Evolutionary conservation across 208 protist species (phyloP).

Genomic region (Leishmania lainsoni): DNA sequence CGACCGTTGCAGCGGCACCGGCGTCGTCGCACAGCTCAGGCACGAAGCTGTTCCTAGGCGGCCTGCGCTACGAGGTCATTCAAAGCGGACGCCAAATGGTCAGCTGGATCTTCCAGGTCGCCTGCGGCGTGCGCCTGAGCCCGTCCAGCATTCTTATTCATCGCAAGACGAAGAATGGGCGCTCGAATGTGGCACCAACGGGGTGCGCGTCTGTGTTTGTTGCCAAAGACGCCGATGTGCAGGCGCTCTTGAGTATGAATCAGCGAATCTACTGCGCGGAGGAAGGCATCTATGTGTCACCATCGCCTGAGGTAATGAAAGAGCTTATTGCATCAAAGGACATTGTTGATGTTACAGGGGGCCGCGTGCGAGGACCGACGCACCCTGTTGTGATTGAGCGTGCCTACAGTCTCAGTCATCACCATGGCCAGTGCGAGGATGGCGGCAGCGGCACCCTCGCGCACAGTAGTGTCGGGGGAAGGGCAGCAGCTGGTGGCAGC

Average conservation of each 20-base stretch:
- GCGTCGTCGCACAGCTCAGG: constrained; percentile 23
- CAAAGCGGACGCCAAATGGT: constrained; percentile 68
- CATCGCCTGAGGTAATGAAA: constrained; percentile 53
- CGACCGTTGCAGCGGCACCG: neutral
- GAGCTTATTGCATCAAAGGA: constrained; percentile 48
- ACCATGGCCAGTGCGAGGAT: constrained; percentile 26
- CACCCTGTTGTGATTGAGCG: constrained; percentile 84
- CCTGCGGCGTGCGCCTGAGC: constrained; percentile 62
- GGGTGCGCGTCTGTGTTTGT: constrained; percentile 85
- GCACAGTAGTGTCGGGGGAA: neutral
- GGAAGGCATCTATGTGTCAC: constrained; percentile 68
- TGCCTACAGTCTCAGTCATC: constrained; percentile 54
- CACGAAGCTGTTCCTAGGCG: constrained; percentile 84
- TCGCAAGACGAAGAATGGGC: constrained; percentile 62
- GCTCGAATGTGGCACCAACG: constrained; percentile 48
- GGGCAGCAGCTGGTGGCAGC: neutral
- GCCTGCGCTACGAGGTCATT: constrained; percentile 87
- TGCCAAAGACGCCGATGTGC: constrained; percentile 46
- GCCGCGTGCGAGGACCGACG: constrained; percentile 64
- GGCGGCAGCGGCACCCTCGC: constrained; percentile 4
- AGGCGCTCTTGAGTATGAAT: constrained; percentile 61
- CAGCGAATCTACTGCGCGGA: constrained; percentile 79
- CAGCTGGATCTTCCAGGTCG: constrained; percentile 71
- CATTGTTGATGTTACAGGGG: constrained; percentile 56
- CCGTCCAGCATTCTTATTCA: constrained; percentile 72